phyloP scores from a whole-genome alignment of 2,329 filamentous ascomycete species.

The Neonectria faginata region DNA sequence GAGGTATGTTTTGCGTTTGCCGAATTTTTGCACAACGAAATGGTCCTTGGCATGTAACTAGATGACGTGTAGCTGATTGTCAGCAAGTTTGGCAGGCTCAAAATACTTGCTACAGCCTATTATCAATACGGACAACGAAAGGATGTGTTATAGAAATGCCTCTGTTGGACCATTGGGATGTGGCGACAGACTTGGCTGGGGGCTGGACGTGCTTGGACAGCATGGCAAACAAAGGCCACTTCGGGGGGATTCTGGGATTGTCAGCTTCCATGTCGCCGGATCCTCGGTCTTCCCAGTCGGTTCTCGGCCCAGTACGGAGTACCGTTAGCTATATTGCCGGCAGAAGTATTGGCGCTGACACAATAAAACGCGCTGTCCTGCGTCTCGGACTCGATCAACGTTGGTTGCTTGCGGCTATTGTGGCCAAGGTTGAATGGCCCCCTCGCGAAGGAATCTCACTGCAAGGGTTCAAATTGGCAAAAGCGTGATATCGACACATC shows the following conservation, averaged over 20 bases:
- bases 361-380: neutral
- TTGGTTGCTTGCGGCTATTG: neutral
- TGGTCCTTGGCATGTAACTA: neutral
- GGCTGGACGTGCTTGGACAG: neutral
- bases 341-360: neutral
- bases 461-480: neutral
- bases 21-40: too few species aligned
- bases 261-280: conserved; percentile 10
- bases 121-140: neutral
- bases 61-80: neutral
- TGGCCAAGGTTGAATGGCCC: neutral
- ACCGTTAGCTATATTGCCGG: neutral
- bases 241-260: neutral
- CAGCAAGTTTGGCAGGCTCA: neutral
- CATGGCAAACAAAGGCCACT: neutral
- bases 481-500: conserved; percentile 3
- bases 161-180: neutral
- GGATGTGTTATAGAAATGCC: neutral
- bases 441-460: neutral
- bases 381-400: neutral
- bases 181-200: neutral
- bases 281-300: conserved; percentile 24
- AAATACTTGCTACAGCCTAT: neutral
- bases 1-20: too few species aligned
- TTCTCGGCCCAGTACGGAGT: conserved; percentile 16